phyloP scores from a whole-genome alignment of 331 rosid species.

The Stylosanthes scabra region DNA sequence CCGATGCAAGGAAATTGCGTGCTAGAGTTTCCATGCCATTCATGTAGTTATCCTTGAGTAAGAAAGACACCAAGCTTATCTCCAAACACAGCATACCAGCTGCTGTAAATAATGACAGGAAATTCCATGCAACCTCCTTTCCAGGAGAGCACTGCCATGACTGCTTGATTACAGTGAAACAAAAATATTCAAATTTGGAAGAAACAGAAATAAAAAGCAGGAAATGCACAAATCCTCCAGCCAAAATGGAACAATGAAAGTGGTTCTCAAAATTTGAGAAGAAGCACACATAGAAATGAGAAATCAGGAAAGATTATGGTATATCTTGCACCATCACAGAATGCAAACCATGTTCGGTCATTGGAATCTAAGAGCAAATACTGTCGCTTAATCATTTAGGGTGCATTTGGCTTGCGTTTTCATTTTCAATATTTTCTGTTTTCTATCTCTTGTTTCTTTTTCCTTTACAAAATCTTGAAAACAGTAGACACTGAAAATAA shows the following conservation, averaged over 20 bases:
- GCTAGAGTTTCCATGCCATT: constrained; percentile 65
- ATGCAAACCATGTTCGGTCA: not conserved
- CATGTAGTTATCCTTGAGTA: constrained; percentile 66
- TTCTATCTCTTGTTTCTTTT: too few species aligned
- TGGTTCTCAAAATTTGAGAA: constrained; percentile 3
- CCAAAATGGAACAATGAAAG: constrained; percentile 19
- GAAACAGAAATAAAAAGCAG: not conserved
- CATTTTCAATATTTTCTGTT: too few species aligned
- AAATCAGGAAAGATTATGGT: constrained; percentile 6
- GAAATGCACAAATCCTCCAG: constrained; percentile 15
- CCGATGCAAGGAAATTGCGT: constrained; percentile 60
- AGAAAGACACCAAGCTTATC: constrained; percentile 74
- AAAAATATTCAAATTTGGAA: constrained; percentile 9
- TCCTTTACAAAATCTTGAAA: too few species aligned
- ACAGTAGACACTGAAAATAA: too few species aligned
- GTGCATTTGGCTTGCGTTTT: too few species aligned
- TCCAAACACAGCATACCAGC: constrained; percentile 78
- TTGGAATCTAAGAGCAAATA: not conserved
- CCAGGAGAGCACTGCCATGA: constrained; percentile 79
- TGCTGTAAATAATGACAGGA: constrained; percentile 64
- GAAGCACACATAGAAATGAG: constrained; percentile 1
- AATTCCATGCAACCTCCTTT: constrained; percentile 69
- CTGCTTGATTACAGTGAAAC: constrained; percentile 43
- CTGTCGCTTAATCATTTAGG: not conserved
- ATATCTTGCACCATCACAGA: not conserved